Evolutionary conservation across 179 eudicot genomes (phyloP), one percentile per base, ranked within the genome.

Genomic region (Beta macrorhiza): DNA sequence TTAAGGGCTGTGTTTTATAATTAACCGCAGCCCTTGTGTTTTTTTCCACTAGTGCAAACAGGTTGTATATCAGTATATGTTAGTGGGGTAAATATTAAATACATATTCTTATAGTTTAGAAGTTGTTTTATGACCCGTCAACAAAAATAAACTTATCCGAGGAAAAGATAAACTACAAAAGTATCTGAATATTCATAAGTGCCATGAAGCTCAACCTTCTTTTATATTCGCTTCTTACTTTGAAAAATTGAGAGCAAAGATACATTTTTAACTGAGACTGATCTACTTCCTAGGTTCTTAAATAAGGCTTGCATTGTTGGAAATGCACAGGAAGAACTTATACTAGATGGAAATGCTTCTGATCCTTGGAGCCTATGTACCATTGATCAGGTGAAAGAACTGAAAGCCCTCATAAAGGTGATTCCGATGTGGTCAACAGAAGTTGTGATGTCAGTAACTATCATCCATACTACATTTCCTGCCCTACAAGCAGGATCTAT

Each of bases 341-440:
- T 80, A 15, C 32, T 82, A 7, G 85, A 87, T 53, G 93, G 91
- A 63, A 67, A 12, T 6, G 81, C 85, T 16, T 44, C 71, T 53
- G 55, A 87, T 55, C 84, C 90, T 19, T 87, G 88, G 91, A 70
- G 57, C 32, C 78, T 93, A 11, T 88, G 91, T 82, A 90, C 87
- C 2, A 82, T 91, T 13, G 88, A 91, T 59, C 90, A 90, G 82
- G 95, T 93, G 8, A 91, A 93, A 76, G 91, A 89, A 76, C 77
- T 93, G 14, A 93, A 93, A 82, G 76, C 91, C 9, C 75, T 93
- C 1, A 62, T 93, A 22, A 87, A 83, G 67, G 81, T 90, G 22
- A 63, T 93, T 67, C 97, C 95, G 13, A 73, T 93, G 57, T 88
- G 93, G 91, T 89, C 91, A 3, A 67, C 95, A 0, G 89, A 87